phyloP scores from a whole-genome alignment of 768 basidiomycete genomes.

The Tulasnella sp. region DNA sequence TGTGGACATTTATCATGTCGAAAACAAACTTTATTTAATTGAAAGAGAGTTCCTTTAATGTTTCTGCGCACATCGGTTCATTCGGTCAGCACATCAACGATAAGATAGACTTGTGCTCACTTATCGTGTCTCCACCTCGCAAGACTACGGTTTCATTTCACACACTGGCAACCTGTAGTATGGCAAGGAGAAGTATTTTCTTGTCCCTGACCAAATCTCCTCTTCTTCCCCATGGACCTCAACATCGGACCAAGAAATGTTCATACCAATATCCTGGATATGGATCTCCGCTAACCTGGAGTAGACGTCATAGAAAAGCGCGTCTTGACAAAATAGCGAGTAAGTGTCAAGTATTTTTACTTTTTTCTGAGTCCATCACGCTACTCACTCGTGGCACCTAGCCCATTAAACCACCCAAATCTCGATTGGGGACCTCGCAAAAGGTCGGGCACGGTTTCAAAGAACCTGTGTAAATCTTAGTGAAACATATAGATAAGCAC shows the following conservation, averaged over 20 bases:
- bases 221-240: constrained; percentile 37
- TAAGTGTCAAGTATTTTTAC: not conserved
- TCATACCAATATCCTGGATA: constrained; percentile 65
- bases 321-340: constrained; percentile 37
- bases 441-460: constrained; percentile 64
- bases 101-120: not conserved
- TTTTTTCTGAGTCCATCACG: constrained; percentile 9
- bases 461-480: constrained; percentile 62
- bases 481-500: constrained; percentile 11
- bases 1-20: too few species aligned
- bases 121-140: not conserved
- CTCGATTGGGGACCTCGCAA: constrained; percentile 59
- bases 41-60: too few species aligned
- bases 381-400: constrained; percentile 79
- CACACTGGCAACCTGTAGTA: constrained; percentile 44
- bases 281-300: constrained; percentile 75
- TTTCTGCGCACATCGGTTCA: too few species aligned
- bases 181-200: constrained; percentile 64
- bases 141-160: constrained; percentile 19
- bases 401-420: constrained; percentile 93
- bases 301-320: constrained; percentile 83
- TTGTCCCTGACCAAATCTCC: constrained; percentile 63
- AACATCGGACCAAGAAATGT: constrained; percentile 71
- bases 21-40: too few species aligned
- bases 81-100: not conserved